Conservation (phyloP, 208 protist species). For the Trypanosoma congolense region DNA sequence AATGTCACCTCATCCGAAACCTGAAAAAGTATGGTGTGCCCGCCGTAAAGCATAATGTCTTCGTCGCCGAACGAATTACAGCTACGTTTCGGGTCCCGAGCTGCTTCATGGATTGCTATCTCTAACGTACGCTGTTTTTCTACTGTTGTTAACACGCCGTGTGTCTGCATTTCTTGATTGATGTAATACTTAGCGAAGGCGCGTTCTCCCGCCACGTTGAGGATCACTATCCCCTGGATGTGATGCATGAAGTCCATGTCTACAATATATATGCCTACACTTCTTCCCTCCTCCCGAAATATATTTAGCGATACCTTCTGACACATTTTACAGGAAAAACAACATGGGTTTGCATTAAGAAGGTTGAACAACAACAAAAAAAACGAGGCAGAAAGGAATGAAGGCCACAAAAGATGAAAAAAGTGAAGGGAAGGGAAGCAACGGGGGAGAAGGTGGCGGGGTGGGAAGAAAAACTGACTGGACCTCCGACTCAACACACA, state of each 20-base stretch:
- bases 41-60: slow-evolving; percentile 77
- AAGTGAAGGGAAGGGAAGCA: background rate
- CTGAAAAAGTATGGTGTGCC: slow-evolving; percentile 65
- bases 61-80: slow-evolving; percentile 28
- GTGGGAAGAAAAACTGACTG: no score
- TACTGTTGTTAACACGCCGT: slow-evolving; percentile 40
- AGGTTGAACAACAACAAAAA: background rate
- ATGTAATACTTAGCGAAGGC: slow-evolving; percentile 89
- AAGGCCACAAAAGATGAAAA: slow-evolving; percentile 18
- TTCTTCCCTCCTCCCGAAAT: no score
- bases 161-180: slow-evolving; percentile 44
- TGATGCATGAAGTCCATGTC: slow-evolving; percentile 83
- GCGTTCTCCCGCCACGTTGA: slow-evolving; percentile 55
- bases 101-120: slow-evolving; percentile 36
- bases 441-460: background rate
- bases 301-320: no score
- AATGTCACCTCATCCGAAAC: slow-evolving; percentile 60
- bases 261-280: background rate
- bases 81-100: slow-evolving; percentile 25
- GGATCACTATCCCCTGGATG: slow-evolving; percentile 76
- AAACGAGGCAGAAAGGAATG: slow-evolving; percentile 1
- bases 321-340: no score
- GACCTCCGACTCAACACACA: no score
- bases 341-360: no score
- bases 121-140: slow-evolving; percentile 75